Evolutionary conservation across 225 moss, liverwort and hornwort species (phyloP).

Genomic region (Polytrichum commune): DNA sequence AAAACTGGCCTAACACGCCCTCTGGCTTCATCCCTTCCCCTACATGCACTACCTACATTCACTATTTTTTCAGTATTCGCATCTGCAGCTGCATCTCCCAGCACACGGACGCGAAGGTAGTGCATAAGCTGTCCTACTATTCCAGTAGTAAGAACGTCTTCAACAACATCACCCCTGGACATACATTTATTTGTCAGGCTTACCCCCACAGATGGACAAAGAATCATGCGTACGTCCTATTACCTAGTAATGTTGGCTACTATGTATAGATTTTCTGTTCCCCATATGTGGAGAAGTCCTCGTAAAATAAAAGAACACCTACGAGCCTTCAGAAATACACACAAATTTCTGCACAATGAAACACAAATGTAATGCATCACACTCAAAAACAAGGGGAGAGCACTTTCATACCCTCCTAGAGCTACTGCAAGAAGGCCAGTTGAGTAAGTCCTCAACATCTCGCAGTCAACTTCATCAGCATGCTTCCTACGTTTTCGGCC

Average conservation of each 20-base stretch:
- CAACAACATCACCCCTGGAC: constrained; percentile 87
- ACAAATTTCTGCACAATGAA: no score
- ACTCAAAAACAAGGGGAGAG: background rate
- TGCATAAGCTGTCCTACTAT: constrained; percentile 97
- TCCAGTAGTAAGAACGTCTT: constrained; percentile 89
- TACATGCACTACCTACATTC: constrained; percentile 55
- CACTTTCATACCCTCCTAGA: constrained; percentile 67
- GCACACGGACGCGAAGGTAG: constrained; percentile 78
- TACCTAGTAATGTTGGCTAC: no score
- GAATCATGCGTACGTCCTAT: no score
- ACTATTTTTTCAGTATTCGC: constrained; percentile 55
- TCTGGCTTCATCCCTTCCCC: constrained; percentile 83
- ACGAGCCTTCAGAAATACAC: no score
- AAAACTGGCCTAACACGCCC: constrained; percentile 61
- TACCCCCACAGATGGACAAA: background rate
- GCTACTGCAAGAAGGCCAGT: constrained; percentile 94
- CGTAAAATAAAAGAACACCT: no score
- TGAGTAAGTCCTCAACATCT: constrained; percentile 93
- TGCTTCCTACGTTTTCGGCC: constrained; percentile 38
- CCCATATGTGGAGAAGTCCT: no score
- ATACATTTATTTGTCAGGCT: constrained; percentile 18
- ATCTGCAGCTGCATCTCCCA: constrained; percentile 66
- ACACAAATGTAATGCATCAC: background rate
- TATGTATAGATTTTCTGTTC: no score
- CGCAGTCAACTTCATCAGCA: constrained; percentile 57